Evolutionary conservation across 495 filamentous ascomycete species (phyloP).

Genomic region (Physcia stellaris): DNA sequence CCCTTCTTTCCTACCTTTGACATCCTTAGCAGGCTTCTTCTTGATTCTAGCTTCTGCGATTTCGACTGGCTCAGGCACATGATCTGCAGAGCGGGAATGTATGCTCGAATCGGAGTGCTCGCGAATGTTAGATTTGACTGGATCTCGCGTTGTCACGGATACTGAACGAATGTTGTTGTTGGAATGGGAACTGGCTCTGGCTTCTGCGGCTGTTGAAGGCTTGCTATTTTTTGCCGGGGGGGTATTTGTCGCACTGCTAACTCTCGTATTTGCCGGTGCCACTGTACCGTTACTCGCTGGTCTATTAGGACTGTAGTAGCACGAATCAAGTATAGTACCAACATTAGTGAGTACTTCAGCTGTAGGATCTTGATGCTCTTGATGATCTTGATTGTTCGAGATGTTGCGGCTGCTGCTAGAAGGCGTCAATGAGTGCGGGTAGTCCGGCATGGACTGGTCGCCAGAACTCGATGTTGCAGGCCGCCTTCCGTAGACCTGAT

Average conservation of each 20-base stretch:
- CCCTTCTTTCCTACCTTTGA: conserved; percentile 32
- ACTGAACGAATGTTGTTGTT: conserved; percentile 11
- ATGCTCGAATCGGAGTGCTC: conserved; percentile 23
- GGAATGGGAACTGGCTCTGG: conserved; percentile 21
- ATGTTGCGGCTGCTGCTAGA: conserved; percentile 32
- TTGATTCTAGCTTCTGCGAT: conserved; percentile 15
- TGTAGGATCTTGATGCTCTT: too few species aligned
- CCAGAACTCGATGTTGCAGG: not conserved
- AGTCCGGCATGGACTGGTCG: conserved; percentile 26
- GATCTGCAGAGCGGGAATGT: conserved; percentile 13
- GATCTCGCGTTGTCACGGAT: conserved; percentile 10
- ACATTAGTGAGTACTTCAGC: too few species aligned
- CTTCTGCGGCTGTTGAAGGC: conserved; percentile 23
- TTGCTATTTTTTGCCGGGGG: conserved; percentile 14
- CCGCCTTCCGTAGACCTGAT: not conserved
- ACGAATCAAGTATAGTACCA: too few species aligned
- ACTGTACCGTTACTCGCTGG: conserved; percentile 19
- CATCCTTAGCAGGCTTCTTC: conserved; percentile 22
- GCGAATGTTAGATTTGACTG: conserved; percentile 18
- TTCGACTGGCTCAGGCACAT: conserved; percentile 7
- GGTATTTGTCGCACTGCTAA: conserved; percentile 18
- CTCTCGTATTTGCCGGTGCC: conserved; percentile 28
- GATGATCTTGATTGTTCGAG: conserved; percentile 16
- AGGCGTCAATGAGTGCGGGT: conserved; percentile 20
- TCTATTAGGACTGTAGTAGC: conserved; percentile 34